phyloP scores from a whole-genome alignment of 2,329 filamentous ascomycete genomes.

The Aspergillus sp. region DNA sequence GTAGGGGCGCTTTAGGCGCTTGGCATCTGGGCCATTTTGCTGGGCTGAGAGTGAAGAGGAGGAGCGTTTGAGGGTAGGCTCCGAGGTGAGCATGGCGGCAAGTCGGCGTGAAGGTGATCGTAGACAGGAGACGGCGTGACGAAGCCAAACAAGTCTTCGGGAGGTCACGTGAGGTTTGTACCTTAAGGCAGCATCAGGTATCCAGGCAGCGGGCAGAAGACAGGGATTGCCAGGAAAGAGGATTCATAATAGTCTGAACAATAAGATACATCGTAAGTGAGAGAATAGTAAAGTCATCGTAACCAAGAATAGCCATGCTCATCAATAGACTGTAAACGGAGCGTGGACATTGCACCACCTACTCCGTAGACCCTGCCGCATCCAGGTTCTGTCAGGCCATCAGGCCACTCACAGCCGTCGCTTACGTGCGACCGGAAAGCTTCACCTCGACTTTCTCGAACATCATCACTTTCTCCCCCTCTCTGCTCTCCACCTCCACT shows the following conservation, averaged over 20 bases:
- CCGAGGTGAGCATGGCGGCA: constrained; percentile 30
- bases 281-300: too few relatives aligned
- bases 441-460: constrained; percentile 30
- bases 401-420: constrained; percentile 34
- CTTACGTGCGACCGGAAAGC: constrained; percentile 38
- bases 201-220: not conserved
- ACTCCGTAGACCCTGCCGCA: not conserved
- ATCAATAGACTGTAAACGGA: too few relatives aligned
- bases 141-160: constrained; percentile 16
- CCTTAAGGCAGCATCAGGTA: not conserved
- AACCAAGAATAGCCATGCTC: too few relatives aligned
- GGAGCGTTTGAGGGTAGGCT: constrained; percentile 33
- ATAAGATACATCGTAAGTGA: too few relatives aligned
- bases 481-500: constrained; percentile 20
- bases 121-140: constrained; percentile 8
- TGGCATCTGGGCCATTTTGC: constrained; percentile 22
- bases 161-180: constrained; percentile 24
- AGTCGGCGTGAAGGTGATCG: constrained; percentile 12
- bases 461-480: constrained; percentile 25
- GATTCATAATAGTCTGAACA: too few relatives aligned
- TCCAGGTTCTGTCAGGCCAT: constrained; percentile 23
- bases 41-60: constrained; percentile 23
- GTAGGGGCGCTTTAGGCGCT: constrained; percentile 40
- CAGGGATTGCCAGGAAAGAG: too few relatives aligned
- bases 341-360: too few relatives aligned